These are phyloP conservation scores for Fomitopsis pulvina DNA, from an alignment of 768 basidiomycete genomes.

Conservation along the genomic window DNA sequence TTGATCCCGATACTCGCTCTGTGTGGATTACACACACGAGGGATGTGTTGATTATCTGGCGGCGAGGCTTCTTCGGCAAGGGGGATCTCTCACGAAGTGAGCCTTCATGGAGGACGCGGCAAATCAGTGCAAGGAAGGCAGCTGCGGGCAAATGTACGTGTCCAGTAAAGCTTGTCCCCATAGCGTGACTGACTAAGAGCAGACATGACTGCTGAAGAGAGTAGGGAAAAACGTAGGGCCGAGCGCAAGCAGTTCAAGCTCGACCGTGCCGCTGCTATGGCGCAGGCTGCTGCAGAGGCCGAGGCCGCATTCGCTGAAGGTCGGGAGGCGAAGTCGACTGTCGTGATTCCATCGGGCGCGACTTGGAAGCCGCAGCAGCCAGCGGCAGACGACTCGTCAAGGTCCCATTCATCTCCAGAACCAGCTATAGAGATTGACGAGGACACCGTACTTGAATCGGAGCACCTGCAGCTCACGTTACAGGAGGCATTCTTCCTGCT, in stretches of 20 bases:
- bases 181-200: not conserved
- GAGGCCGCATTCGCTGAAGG: conserved; percentile 72
- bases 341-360: conserved; percentile 71
- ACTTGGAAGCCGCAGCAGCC: conserved; percentile 60
- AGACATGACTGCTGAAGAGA: conserved; percentile 78
- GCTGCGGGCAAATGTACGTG: conserved; percentile 49
- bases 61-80: conserved; percentile 94
- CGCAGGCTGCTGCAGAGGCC: conserved; percentile 72
- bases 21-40: conserved; percentile 72
- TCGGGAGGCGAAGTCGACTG: conserved; percentile 50
- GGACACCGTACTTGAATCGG: conserved; percentile 64
- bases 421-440: conserved; percentile 25
- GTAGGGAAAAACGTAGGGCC: conserved; percentile 79
- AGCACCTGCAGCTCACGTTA: conserved; percentile 87
- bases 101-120: conserved; percentile 84
- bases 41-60: conserved; percentile 73
- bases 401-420: conserved; percentile 18
- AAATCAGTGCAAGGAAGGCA: conserved; percentile 52
- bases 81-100: conserved; percentile 93
- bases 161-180: not conserved
- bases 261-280: conserved; percentile 85
- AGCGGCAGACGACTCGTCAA: conserved; percentile 14
- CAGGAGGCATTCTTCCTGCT: conserved; percentile 86
- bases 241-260: conserved; percentile 92
- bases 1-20: conserved; percentile 75